A percentile compares a stretch with the other conserved stretches of the same genome.
Conservation (phyloP, 2,329 filamentous ascomycete species). For the Cladophialophora psammophila region DNA sequence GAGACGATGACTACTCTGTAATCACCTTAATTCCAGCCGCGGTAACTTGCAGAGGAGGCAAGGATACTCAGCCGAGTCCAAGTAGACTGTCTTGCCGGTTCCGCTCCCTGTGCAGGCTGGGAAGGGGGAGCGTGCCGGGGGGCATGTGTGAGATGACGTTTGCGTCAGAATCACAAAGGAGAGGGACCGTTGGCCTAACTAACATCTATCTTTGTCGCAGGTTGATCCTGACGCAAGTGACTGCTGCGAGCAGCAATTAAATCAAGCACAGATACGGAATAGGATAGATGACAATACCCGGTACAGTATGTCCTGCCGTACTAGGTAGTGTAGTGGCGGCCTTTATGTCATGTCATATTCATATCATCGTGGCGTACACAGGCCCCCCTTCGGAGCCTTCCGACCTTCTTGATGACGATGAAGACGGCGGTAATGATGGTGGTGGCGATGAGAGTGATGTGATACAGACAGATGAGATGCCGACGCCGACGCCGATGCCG, state of each 20-base stretch:
- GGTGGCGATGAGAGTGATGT: background rate
- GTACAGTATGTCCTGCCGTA: no score
- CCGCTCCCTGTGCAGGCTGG: background rate
- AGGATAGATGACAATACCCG: no score
- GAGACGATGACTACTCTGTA: background rate
- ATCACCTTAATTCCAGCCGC: conserved; percentile 3
- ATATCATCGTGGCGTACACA: background rate
- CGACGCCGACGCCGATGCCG: background rate
- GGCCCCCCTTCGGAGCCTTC: background rate
- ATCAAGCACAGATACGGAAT: background rate
- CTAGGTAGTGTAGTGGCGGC: no score
- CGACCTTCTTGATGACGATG: background rate
- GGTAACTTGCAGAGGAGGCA: background rate
- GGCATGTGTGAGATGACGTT: background rate
- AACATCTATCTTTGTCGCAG: background rate
- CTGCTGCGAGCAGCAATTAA: background rate
- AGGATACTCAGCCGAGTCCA: background rate
- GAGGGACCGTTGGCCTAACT: background rate
- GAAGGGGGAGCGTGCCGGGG: background rate
- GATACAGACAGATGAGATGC: background rate
- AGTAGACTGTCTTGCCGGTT: background rate
- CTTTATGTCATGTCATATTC: no score
- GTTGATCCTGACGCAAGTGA: background rate
- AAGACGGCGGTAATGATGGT: background rate
- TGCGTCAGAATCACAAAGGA: background rate